Evolutionary conservation across 225 moss, liverwort and hornwort species (phyloP), one percentile per base, ranked within the genome.

Genomic region (Sphagnum contortum): DNA sequence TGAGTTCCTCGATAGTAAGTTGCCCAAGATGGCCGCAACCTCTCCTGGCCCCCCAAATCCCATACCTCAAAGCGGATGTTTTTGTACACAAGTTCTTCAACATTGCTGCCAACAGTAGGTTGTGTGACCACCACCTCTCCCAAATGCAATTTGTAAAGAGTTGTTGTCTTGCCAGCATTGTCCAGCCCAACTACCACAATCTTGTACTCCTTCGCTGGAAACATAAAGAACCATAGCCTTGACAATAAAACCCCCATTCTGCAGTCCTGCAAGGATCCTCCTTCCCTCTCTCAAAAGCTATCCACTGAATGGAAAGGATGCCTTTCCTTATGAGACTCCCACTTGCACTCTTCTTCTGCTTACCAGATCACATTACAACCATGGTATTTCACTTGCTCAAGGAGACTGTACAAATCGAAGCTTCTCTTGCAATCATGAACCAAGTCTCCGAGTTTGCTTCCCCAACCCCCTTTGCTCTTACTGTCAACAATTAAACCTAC

Each of bases 41-140:
- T 88, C 75, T 91, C 90, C 64, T 91, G 90, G n/a, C 90, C 90
- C 57, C 90, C 90, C 64, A 91, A 82, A 80, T 91, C 90, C 90
- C 90, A 91, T 8, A 91, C 88, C 75, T 91, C 88, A 68, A 91
- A 91, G 12, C 90, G 80, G 45, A 91, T 83, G 66, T 91, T 91
- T 75, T 91, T 88, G 79, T 91, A 88, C 47, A 79, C 77, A 56
- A 91, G 88, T 67, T 91, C 88, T 68, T 91, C 90, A 45, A 91
- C 90, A 61, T 91, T 91, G 73, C 90, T 91, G 73, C 90, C 90
- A 7, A 88, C 90, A 57, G 90, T 91, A 4, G 90, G 90, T 75
- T 91, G 88, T 47, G 90, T 91, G 61, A 88, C 85, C 47, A 91
- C 90, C 63, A 91, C 90, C 70, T 91, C 90, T n/a, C 90, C 90